phyloP scores from a whole-genome alignment of 139 green algal genomes.

The Haematococcus sp. region DNA sequence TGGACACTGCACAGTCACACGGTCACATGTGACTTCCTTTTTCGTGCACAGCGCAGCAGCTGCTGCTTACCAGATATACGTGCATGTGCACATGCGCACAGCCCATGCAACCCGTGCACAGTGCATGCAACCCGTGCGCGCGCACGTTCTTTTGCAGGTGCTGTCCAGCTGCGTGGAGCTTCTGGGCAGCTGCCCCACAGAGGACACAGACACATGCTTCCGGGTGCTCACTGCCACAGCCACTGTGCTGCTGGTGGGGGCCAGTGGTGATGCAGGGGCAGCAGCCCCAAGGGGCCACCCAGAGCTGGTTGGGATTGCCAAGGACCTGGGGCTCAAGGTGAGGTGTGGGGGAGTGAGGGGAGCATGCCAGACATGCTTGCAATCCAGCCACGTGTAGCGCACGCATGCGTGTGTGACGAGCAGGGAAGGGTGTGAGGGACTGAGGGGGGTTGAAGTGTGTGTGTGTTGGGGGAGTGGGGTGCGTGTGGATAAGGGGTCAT shows the following conservation, averaged over 20 bases:
- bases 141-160: slow-evolving; percentile 18
- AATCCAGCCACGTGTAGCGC: neutral
- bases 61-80: no score
- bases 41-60: no score
- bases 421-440: no score
- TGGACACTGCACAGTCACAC: no score
- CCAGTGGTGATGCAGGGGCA: neutral
- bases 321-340: slow-evolving; percentile 15
- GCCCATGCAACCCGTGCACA: no score
- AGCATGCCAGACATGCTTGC: neutral
- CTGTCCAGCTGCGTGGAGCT: slow-evolving; percentile 41
- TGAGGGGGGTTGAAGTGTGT: no score
- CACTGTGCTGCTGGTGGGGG: slow-evolving; percentile 34
- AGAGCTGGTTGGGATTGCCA: neutral
- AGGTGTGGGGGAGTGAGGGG: neutral
- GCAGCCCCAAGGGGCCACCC: no score
- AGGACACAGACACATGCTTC: slow-evolving; percentile 13
- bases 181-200: neutral
- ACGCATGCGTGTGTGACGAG: neutral
- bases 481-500: no score
- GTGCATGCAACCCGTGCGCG: no score
- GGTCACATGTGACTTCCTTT: no score
- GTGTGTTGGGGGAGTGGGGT: no score
- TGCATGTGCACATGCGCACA: no score
- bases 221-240: slow-evolving; percentile 48